Base-by-base conservation (phyloP, 768 basidiomycete species). In the Glaciozyma martinii region DNA sequence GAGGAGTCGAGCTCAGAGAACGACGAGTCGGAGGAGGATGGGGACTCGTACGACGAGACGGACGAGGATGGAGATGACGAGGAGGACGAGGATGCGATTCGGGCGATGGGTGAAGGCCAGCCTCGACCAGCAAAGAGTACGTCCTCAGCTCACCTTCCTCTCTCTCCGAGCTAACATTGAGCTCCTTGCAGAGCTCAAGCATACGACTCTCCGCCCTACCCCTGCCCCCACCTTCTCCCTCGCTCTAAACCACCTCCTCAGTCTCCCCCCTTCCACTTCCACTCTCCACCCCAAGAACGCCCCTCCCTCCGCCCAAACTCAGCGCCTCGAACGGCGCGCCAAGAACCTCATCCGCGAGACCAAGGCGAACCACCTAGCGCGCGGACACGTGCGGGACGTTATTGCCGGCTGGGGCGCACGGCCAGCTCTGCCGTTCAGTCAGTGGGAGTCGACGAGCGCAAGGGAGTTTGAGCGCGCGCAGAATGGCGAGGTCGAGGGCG, bases 371-470 rank as follows among this genome's bases (percentile, higher is more conserved):
- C 66, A 70, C 50, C 56, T 67, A 47, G 67, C 66, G 43, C 64
- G 73, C 21, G 73, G 73, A 0, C 72, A 73, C 58, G 71, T 74
- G 40, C 47, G 60, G n/a, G 73, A 74, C 56, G 68, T 74, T 8
- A 74, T 74, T n/a, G 72, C 61, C 32, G 73, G 73, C 1, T 73
- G 73, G 73, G 66, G 52, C 1, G 43, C 72, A 21, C 66, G 72
- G 27, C 72, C 72, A 1, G 63, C 65, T 19, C 56, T 72, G 2
- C 71, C 73, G 3, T 74, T 72, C 58, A 54, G 49, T 19, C 57
- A 71, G 53, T 74, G 73, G 73, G 66, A 67, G 30, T 59, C 56
- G 23, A 30, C 62, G 52, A n/a, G 27, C 9, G 69, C 69, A 42
- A 27, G 65, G 2, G 54, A 54, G 32, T 70, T 70, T 25, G 69